Evolutionary conservation across 2,329 filamentous ascomycete genomes (phyloP).

Genomic region (Colletotrichum australisinense): DNA sequence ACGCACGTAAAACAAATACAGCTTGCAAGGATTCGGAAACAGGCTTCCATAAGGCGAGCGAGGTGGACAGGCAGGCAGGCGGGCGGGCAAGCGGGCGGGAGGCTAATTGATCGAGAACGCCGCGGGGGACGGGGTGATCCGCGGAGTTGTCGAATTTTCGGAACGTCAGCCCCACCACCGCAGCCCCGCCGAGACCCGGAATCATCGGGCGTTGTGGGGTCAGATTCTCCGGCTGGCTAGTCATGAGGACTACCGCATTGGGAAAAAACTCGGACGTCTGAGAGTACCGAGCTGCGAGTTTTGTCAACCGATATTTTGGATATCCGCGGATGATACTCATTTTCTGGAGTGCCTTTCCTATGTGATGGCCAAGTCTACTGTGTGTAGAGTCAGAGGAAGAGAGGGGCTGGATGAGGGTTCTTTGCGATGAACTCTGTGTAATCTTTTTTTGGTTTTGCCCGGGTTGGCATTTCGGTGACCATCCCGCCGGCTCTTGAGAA

Average conservation of each 20-base stretch:
- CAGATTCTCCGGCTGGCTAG: not conserved
- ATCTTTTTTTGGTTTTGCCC: not conserved
- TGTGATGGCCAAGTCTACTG: not conserved
- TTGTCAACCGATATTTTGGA: not conserved
- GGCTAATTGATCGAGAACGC: too few species aligned
- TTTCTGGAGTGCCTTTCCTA: not conserved
- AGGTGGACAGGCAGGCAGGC: not conserved
- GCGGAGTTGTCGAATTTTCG: slow-evolving; percentile 10
- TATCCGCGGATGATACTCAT: not conserved
- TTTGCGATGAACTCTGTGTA: not conserved
- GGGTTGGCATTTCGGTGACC: too few species aligned
- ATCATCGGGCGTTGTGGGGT: not conserved
- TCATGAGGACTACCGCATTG: not conserved
- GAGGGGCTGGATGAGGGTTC: not conserved
- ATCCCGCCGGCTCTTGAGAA: too few species aligned
- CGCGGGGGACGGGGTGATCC: not conserved
- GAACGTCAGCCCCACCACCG: not conserved
- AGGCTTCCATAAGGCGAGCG: not conserved
- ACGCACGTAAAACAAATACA: not conserved
- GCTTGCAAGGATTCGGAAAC: not conserved
- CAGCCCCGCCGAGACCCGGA: not conserved
- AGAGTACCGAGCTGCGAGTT: not conserved
- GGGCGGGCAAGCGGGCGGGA: not conserved
- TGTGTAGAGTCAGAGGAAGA: not conserved
- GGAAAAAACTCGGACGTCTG: not conserved